A percentile compares a stretch with the other conserved stretches of the same genome.
These are phyloP conservation scores for Ailanthus altissimus DNA, from an alignment of 345 rosid species.

Conservation along the genomic window DNA sequence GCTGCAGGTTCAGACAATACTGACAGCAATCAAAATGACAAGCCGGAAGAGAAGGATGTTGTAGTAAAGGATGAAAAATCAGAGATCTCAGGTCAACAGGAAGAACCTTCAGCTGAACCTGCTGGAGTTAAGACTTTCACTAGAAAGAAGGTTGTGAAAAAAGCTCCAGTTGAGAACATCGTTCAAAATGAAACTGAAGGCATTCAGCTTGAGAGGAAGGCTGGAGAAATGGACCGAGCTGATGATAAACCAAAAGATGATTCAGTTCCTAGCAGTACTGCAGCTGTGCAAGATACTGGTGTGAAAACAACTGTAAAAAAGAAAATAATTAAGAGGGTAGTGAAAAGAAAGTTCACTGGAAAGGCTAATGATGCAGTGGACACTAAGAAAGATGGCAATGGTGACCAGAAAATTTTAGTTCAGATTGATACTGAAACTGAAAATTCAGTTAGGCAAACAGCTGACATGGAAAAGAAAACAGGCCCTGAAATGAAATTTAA, in stretches of 20 bases:
- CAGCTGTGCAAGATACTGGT: conserved; percentile 42
- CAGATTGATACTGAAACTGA: conserved; percentile 29
- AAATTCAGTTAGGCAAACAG: conserved; percentile 33
- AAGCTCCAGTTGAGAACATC: conserved; percentile 37
- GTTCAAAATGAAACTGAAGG: conserved; percentile 42
- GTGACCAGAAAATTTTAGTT: conserved; percentile 39
- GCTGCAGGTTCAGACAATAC: conserved; percentile 38
- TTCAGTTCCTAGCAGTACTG: conserved; percentile 37
- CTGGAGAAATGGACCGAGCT: conserved; percentile 38
- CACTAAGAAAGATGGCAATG: conserved; percentile 41
- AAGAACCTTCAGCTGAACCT: conserved; percentile 39
- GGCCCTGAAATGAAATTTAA: conserved; percentile 28
- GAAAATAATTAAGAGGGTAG: conserved; percentile 80
- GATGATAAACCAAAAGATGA: conserved; percentile 52
- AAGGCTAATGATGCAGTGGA: conserved; percentile 38
- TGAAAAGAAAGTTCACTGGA: conserved; percentile 64
- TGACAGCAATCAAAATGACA: conserved; percentile 43
- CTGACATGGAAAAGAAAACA: conserved; percentile 35
- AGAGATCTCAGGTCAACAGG: conserved; percentile 44
- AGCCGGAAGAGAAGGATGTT: conserved; percentile 41
- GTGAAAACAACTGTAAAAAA: conserved; percentile 62
- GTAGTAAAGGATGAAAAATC: conserved; percentile 42
- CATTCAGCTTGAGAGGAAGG: conserved; percentile 40
- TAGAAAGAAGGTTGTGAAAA: conserved; percentile 54
- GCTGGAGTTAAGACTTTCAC: conserved; percentile 51